Conservation (phyloP, 2,329 filamentous ascomycete species). For the Zymoseptoria crescenta region DNA sequence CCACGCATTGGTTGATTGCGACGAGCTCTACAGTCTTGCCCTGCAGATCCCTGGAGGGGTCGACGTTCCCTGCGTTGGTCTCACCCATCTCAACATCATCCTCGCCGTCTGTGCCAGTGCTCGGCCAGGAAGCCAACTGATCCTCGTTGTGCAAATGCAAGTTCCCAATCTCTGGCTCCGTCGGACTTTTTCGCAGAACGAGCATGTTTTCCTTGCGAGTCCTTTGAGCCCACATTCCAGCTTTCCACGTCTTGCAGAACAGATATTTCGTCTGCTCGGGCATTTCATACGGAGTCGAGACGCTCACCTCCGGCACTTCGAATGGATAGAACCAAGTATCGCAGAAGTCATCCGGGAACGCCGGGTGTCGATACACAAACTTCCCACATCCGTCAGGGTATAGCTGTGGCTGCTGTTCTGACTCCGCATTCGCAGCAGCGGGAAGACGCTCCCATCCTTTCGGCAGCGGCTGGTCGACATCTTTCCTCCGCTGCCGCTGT, state of each 20-base stretch:
- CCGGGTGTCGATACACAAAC: neutral
- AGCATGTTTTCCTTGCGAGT: neutral
- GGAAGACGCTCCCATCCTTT: neutral
- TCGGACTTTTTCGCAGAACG: neutral
- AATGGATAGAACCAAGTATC: neutral
- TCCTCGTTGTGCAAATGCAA: neutral
- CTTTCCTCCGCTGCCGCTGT: neutral
- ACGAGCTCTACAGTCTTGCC: neutral
- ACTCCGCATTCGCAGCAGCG: neutral
- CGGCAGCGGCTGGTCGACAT: neutral
- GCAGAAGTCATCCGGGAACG: neutral
- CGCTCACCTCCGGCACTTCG: neutral
- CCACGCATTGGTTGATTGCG: neutral
- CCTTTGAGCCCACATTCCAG: neutral
- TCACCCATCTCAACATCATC: neutral
- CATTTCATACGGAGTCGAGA: neutral
- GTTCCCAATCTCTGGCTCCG: neutral
- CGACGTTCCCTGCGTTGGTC: neutral
- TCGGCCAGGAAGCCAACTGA: neutral
- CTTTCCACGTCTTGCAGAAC: constrained; percentile 1
- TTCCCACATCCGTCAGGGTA: neutral
- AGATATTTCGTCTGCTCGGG: neutral
- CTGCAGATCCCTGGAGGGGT: neutral
- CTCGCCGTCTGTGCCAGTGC: neutral
- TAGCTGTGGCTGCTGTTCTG: neutral